Base-by-base conservation (phyloP, 2,329 filamentous ascomycete genomes). In the Macrophomina tecta region DNA sequence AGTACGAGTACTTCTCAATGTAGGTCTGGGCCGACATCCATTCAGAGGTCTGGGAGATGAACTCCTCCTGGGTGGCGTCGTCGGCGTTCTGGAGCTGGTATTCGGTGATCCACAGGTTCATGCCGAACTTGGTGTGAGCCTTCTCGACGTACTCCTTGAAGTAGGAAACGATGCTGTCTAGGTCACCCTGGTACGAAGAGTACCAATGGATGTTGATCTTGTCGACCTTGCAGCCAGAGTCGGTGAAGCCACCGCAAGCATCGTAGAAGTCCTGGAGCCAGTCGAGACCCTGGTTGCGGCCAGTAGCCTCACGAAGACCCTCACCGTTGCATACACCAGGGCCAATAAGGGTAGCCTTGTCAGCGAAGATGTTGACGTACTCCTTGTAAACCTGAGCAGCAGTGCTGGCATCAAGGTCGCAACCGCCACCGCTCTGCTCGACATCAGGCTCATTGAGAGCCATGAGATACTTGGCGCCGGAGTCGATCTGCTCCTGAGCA, bases 401-500 rank as follows among this genome's bases (percentile, higher is more conserved):
- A 1, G 73, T 75, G 5, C 72, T 72, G n/a, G 87, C 80, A 30
- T 78, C 76, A 75, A 90, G 68, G 81, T 89, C 86, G 72, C 87
- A 81, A 80, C 91, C 89, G 23, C 75, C 75, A 14, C 71, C 70
- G 79, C 91, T 89, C n/a, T 75, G 74, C 12, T 71, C 70, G 69
- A 84, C 83, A 77, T 92, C 90, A 53, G 88, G 88, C 83, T 92
- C 90, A 83, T 92, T 92, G 85, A 91, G 91, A 76, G 84, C 83
- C 73, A 91, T 83, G 65, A 91, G 77, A 72, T 84, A 82, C 69
- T 82, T 85, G 70, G 84, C 79, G 66, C 89, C 89, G 12, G 75
- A 75, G 61, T 76, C 71, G 69, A 91, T 84, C 69, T 86, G 86
- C 16, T 77, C 74, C 64, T 83, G 75, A 53, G 84, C 87, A 69